These are phyloP conservation scores for Lyophyllum semitale DNA, from an alignment of 768 basidiomycete genomes.

Conservation along the genomic window DNA sequence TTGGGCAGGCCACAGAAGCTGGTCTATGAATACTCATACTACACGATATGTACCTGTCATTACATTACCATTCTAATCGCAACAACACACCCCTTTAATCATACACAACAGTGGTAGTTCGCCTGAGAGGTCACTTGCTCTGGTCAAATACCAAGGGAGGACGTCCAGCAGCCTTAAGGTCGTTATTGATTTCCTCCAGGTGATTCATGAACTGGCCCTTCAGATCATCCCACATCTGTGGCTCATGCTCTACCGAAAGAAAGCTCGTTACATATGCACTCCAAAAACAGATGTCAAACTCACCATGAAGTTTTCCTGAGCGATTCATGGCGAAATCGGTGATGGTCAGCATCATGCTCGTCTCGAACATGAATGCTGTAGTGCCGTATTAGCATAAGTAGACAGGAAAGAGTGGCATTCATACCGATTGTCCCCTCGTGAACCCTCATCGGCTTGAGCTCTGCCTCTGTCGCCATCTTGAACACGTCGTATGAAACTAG, in stretches of 20 bases:
- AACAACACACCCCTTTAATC: background rate
- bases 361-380: no score
- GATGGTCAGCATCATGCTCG: no score
- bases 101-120: background rate
- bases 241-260: constrained; percentile 52
- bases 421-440: constrained; percentile 55
- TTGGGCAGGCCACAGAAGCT: no score
- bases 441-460: constrained; percentile 51
- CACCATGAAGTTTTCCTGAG: constrained; percentile 64
- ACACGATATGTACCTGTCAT: no score
- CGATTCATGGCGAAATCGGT: no score
- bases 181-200: no score
- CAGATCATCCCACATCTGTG: constrained; percentile 67
- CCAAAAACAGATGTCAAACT: constrained; percentile 9
- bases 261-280: background rate
- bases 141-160: no score
- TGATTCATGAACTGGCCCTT: no score
- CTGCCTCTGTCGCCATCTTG: constrained; percentile 53
- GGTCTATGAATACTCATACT: background rate
- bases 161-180: no score
- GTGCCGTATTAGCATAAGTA: background rate
- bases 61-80: no score
- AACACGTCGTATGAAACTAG: constrained; percentile 62
- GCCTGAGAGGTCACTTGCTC: constrained; percentile 7
- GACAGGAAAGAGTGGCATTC: constrained; percentile 9